phyloP scores from a whole-genome alignment of 2,329 filamentous ascomycete genomes.

The Cladorrhinum sp. region DNA sequence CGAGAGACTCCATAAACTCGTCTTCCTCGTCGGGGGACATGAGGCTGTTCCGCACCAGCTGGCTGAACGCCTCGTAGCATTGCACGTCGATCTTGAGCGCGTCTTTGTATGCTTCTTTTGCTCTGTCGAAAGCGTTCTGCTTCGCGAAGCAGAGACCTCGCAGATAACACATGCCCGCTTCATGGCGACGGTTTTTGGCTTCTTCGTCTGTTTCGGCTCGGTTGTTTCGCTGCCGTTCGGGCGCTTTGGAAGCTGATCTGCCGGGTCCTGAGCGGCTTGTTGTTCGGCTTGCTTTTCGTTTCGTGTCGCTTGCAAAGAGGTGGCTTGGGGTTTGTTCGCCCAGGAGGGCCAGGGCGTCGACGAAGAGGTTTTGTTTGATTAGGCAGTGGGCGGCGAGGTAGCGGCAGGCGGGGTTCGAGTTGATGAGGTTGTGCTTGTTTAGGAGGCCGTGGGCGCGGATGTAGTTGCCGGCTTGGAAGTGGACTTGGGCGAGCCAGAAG shows the following conservation, averaged over 20 bases:
- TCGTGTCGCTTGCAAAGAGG: conserved; percentile 62
- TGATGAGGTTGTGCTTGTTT: conserved; percentile 75
- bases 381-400: conserved; percentile 94
- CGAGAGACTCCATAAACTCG: conserved; percentile 79
- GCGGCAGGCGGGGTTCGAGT: conserved; percentile 78
- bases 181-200: conserved; percentile 73
- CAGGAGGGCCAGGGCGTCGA: conserved; percentile 80
- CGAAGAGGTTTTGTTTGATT: conserved; percentile 85
- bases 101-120: conserved; percentile 98
- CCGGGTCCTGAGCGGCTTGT: conserved; percentile 14
- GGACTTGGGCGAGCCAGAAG: conserved; percentile 96
- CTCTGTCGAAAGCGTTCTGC: conserved; percentile 93
- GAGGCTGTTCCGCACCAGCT: conserved; percentile 93
- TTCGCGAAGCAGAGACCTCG: conserved; percentile 93
- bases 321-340: conserved; percentile 94
- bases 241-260: conserved; percentile 30
- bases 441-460: conserved; percentile 86
- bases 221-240: conserved; percentile 13
- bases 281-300: conserved; percentile 62
- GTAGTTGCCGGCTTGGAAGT: conserved; percentile 94
- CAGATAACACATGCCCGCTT: conserved; percentile 96
- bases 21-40: conserved; percentile 88
- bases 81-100: conserved; percentile 95
- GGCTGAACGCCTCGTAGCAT: conserved; percentile 97
- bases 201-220: conserved; percentile 46